Base-by-base conservation (phyloP, 73 alveolate species). In the Paramecium pentaurelia region DNA sequence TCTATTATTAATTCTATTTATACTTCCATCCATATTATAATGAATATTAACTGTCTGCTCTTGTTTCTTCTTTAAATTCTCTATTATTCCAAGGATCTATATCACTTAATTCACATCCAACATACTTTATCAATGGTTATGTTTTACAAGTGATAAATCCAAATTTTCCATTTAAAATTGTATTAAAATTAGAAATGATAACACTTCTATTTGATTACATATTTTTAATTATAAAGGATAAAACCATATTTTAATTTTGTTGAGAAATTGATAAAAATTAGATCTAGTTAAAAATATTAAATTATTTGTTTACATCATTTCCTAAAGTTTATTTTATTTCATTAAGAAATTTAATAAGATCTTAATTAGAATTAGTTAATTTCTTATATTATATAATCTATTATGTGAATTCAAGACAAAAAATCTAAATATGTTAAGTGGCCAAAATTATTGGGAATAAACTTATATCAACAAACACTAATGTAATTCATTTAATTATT, bases 21-120 rank as follows among this genome's bases (percentile, higher is more conserved):
- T 64, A 64, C 84, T 64, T 64, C 84, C 84, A 64, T 64, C 84
- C 84, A 34, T 32, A 64, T 64, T 64, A n/a, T 8, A 64, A 34
- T 4, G 84, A 64, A n/a, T 32, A 27, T 9, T 64, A 34, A 34
- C 84, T 64, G 47, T 64, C 84, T 32, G 49, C 84, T 34, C 47
- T 64, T 28, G 84, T 64, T 27, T 64, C 84, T 9, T 64, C 84
- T 7, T 64, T 64, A n/a, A 64, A 64, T 64, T 64, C 84, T 64
- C 84, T 27, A 34, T 64, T 64, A 6, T 64, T 64, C 84, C 84
- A 64, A 64, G 84, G 54, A 32, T 64, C 84, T 28, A 64, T 64
- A 64, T 64, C 84, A 64, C 51, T 12, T 64, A 64, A 64, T 32
- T 64, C 84, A 5, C 84, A 64, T 28, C 84, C 84, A 16, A 64